Evolutionary conservation across 208 protist species (phyloP).

Genomic region (Crithidia brevicula): DNA sequence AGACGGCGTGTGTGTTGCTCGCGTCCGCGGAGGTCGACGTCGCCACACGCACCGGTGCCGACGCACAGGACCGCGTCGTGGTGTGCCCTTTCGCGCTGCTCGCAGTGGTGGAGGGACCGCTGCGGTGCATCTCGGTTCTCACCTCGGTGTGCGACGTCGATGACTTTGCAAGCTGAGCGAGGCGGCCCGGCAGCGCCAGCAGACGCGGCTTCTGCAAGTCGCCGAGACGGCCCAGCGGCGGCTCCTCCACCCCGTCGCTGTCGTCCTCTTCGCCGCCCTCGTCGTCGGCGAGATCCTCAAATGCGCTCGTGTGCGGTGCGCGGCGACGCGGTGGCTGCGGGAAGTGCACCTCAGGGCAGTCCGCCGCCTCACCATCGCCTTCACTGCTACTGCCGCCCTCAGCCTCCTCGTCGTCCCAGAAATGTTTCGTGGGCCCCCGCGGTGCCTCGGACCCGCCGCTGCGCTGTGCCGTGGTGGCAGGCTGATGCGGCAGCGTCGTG

Average conservation of each 20-base stretch:
- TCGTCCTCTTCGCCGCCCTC: conserved; percentile 6
- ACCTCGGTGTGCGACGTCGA: neutral
- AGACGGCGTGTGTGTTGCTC: too few species aligned
- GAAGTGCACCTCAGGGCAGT: neutral
- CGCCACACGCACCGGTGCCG: neutral
- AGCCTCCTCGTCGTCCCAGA: conserved; percentile 2
- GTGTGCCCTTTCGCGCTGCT: too few species aligned
- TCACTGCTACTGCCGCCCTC: neutral
- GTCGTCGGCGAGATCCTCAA: conserved; percentile 11
- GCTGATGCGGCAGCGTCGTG: neutral
- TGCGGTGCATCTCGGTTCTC: neutral
- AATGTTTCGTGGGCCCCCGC: neutral
- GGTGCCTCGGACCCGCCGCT: too few species aligned
- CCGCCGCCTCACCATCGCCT: neutral
- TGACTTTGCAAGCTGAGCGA: neutral
- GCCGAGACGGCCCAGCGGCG: neutral
- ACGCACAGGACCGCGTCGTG: too few species aligned
- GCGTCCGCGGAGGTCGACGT: neutral
- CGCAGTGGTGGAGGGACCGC: too few species aligned
- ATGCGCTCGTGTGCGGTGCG: conserved; percentile 5
- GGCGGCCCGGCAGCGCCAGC: neutral
- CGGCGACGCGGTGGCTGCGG: neutral
- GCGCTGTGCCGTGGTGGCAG: neutral
- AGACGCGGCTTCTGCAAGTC: neutral
- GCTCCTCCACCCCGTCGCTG: neutral